Base-by-base conservation (phyloP, 768 basidiomycete genomes). In the Lentinula aciculospora region DNA sequence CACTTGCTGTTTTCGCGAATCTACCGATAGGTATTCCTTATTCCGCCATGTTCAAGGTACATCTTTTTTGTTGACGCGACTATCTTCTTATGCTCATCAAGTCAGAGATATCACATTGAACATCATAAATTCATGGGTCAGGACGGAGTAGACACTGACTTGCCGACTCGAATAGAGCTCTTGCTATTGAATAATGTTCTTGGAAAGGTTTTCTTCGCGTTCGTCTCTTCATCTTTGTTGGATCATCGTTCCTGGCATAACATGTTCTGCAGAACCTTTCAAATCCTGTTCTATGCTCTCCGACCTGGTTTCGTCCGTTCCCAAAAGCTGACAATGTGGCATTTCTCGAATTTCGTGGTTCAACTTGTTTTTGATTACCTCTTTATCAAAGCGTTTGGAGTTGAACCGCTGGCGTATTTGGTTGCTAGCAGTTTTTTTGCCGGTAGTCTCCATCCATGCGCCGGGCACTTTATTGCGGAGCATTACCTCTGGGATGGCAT, bases 171-270 rank as follows among this genome's bases (percentile, higher is more conserved):
- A 47, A 57, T 96, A 0, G 97, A 99, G 69, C 80, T 98, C 19
- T 61, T 94, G 49, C 81, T 87, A 49, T 77, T 99, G 60, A 94
- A 94, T 72, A 98, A 97, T 66, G 96, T 98, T 8, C 83, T 97
- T 13, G 97, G 97, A 32, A 99, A 99, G 70, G 92, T 95, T 1
- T 98, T 99, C 29, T 99, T 98, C 69, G 91, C 92, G 94, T 96
- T 65, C 60, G 89, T 80, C 46, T 12, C 53, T 50, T 45, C 36
- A 37, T 8, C 13, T 49, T 12, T 28, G n/a, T 29, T 48, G 17
- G 21, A 31, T 40, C 25, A 42, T 8, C 21, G 10, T 32, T 28
- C 42, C 12, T 59, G 6, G 2, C 57, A 21, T 25, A 40, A 27
- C 40, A 2, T 7, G 13, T 44, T 19, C n/a, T 47, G 8, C 66